phyloP scores from a whole-genome alignment of 495 filamentous ascomycete genomes.

The Podospora fimiseda region DNA sequence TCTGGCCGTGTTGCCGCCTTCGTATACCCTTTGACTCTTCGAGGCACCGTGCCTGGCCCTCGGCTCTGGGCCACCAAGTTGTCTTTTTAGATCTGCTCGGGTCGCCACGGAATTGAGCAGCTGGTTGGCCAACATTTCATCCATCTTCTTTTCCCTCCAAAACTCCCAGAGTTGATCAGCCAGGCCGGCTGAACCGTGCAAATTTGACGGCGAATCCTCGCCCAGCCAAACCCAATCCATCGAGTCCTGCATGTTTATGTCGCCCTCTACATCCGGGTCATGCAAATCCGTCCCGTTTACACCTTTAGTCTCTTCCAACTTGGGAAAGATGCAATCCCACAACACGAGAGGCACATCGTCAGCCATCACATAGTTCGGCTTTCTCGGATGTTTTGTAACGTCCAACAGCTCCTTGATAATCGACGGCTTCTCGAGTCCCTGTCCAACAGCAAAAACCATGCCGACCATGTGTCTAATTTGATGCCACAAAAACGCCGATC shows the following conservation, averaged over 20 bases:
- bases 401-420: slow-evolving; percentile 70
- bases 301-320: slow-evolving; percentile 11
- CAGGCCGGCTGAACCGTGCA: slow-evolving; percentile 58
- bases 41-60: slow-evolving; percentile 21
- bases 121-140: slow-evolving; percentile 68
- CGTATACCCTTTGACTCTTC: slow-evolving; percentile 56
- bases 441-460: slow-evolving; percentile 84
- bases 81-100: slow-evolving; percentile 38
- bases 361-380: slow-evolving; percentile 85
- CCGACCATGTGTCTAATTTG: slow-evolving; percentile 90
- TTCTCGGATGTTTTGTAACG: slow-evolving; percentile 56
- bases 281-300: slow-evolving; percentile 16
- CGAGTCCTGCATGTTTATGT: slow-evolving; percentile 40
- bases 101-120: slow-evolving; percentile 57
- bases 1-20: slow-evolving; percentile 57
- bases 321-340: slow-evolving; percentile 90
- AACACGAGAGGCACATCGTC: slow-evolving; percentile 81
- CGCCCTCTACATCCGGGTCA: slow-evolving; percentile 34
- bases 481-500: slow-evolving; percentile 96
- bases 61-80: slow-evolving; percentile 5
- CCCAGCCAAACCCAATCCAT: slow-evolving; percentile 72
- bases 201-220: slow-evolving; percentile 46
- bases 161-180: slow-evolving; percentile 68
- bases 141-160: slow-evolving; percentile 82
- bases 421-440: slow-evolving; percentile 71